phyloP scores from a whole-genome alignment of 371 early-diverging fungal species.

The Apophysomyces elegans region DNA sequence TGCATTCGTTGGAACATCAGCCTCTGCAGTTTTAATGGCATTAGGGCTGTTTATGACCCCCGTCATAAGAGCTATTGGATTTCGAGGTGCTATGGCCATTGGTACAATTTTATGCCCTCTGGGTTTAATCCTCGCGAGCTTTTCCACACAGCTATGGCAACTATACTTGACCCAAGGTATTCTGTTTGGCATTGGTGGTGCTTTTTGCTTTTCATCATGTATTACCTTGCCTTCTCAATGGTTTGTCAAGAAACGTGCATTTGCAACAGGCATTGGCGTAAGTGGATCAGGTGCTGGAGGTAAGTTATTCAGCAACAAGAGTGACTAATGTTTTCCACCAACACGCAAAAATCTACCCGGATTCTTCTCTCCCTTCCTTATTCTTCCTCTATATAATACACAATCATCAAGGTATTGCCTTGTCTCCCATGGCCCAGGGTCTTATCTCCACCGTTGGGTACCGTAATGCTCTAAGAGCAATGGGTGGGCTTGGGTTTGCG shows the following conservation, averaged over 20 bases:
- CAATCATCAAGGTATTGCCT: constrained; percentile 11
- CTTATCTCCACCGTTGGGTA: constrained; percentile 57
- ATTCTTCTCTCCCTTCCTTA: constrained; percentile 12
- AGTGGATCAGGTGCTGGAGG: constrained; percentile 79
- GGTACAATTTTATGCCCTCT: constrained; percentile 59
- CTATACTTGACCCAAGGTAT: constrained; percentile 71
- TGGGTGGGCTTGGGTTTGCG: constrained; percentile 41
- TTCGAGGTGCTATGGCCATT: constrained; percentile 58
- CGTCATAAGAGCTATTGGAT: constrained; percentile 59
- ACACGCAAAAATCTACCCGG: constrained; percentile 17
- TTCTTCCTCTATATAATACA: not conserved
- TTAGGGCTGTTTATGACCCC: constrained; percentile 67
- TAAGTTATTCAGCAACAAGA: not conserved
- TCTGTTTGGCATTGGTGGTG: constrained; percentile 56
- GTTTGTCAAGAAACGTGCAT: constrained; percentile 71
- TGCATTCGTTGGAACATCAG: constrained; percentile 62
- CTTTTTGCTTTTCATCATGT: constrained; percentile 66
- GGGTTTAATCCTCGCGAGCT: constrained; percentile 62
- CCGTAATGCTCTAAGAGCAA: constrained; percentile 56
- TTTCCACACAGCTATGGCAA: constrained; percentile 59
- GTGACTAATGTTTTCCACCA: no score
- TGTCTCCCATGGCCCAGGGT: constrained; percentile 61
- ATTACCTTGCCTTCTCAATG: constrained; percentile 72
- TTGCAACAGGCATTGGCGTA: constrained; percentile 80
- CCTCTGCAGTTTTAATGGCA: constrained; percentile 46